phyloP scores from a whole-genome alignment of 2,329 filamentous ascomycete species.

The Dactylellina drechsleri region DNA sequence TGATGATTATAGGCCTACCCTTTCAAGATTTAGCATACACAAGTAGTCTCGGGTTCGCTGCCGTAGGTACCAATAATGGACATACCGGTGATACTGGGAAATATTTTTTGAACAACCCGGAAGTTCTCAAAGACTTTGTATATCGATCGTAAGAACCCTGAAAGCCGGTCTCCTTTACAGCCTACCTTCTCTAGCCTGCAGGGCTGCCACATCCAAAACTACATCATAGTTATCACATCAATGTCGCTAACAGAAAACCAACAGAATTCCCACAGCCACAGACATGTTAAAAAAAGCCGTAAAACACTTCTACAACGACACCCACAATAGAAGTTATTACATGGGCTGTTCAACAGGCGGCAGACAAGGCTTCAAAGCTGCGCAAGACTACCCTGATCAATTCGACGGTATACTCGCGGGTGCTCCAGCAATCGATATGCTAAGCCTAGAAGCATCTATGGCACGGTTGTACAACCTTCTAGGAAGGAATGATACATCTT shows the following conservation, averaged over 20 bases:
- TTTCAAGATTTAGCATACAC: background rate
- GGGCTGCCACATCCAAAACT: too few relatives aligned
- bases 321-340: conserved; percentile 64
- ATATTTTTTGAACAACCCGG: conserved; percentile 24
- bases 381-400: conserved; percentile 64
- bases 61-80: conserved; percentile 34
- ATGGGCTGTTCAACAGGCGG: conserved; percentile 65
- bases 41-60: conserved; percentile 22
- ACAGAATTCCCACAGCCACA: conserved; percentile 18
- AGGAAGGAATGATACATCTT: conserved; percentile 54
- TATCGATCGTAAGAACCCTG: conserved; percentile 9
- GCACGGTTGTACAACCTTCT: conserved; percentile 51
- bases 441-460: conserved; percentile 60
- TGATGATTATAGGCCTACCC: background rate
- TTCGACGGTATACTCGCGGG: conserved; percentile 66
- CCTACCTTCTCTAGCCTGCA: too few relatives aligned
- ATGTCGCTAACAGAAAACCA: background rate
- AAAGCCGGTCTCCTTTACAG: background rate
- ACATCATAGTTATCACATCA: background rate
- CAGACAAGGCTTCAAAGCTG: conserved; percentile 64
- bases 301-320: conserved; percentile 17
- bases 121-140: conserved; percentile 37
- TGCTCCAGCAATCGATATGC: conserved; percentile 63
- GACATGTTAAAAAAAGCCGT: conserved; percentile 15
- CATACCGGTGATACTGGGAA: conserved; percentile 23